Conservation (phyloP, 805 yeast species). For the Candida hungchunana region DNA sequence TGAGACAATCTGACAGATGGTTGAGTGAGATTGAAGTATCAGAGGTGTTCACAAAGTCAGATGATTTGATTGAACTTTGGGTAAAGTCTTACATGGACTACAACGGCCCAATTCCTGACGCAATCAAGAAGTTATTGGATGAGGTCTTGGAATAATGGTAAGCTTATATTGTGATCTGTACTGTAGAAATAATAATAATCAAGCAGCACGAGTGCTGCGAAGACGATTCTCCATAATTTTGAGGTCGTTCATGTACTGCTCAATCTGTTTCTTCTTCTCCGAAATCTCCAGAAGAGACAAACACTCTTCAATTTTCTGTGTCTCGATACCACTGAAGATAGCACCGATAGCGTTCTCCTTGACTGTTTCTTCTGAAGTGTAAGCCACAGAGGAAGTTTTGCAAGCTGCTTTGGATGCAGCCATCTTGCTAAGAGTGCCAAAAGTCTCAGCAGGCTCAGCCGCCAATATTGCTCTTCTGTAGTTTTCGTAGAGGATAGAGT, state of each 20-base stretch:
- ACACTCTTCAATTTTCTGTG: neutral
- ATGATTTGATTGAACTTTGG: slow-evolving; percentile 14
- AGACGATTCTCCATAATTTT: slow-evolving; percentile 17
- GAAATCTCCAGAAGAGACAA: slow-evolving; percentile 18
- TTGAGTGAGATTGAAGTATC: neutral
- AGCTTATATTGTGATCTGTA: too few species aligned
- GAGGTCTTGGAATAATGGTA: too few species aligned
- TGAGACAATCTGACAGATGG: slow-evolving; percentile 1
- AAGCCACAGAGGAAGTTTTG: slow-evolving; percentile 1
- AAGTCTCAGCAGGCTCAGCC: too few species aligned
- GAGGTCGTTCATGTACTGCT: slow-evolving; percentile 18
- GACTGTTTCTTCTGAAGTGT: neutral
- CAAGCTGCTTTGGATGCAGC: neutral
- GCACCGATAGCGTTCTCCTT: too few species aligned
- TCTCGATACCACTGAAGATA: neutral
- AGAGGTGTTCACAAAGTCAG: slow-evolving; percentile 2
- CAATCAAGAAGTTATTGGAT: slow-evolving; percentile 4
- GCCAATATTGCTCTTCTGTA: slow-evolving; percentile 67
- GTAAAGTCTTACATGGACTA: slow-evolving; percentile 6
- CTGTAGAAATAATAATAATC: too few species aligned
- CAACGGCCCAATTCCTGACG: slow-evolving; percentile 3
- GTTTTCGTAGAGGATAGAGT: slow-evolving; percentile 68
- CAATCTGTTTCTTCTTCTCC: slow-evolving; percentile 18
- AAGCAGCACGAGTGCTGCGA: too few species aligned
- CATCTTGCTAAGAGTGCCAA: too few species aligned